Conservation (phyloP, 441 rosid genomes). For the Gossypium davidsonii region DNA sequence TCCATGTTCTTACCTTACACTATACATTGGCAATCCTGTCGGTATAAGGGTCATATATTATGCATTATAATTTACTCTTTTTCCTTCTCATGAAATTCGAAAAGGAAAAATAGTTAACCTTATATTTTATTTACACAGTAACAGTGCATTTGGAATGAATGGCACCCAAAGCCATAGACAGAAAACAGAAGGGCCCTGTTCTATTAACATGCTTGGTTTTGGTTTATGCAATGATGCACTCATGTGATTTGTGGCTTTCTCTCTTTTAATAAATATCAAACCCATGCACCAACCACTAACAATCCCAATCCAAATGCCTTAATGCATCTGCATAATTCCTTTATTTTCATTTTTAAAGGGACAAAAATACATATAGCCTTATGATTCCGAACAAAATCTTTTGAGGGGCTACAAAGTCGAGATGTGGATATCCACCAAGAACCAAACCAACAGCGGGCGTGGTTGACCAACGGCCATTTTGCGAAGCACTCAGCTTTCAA, state of each 20-base stretch:
- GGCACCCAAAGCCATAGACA: not conserved
- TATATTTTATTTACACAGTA: too few species aligned
- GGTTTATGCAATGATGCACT: not conserved
- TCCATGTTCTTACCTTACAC: not conserved
- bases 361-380: too few species aligned
- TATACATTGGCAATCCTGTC: not conserved
- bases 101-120: too few species aligned
- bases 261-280: too few species aligned
- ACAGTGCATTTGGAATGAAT: too few species aligned
- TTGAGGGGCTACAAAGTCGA: not conserved
- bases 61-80: not conserved
- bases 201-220: not conserved
- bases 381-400: not conserved
- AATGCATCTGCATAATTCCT: not conserved
- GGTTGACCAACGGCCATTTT: constrained; percentile 22
- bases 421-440: not conserved
- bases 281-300: constrained; percentile 2
- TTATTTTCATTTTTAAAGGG: not conserved
- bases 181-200: not conserved
- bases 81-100: too few species aligned
- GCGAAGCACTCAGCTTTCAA: constrained; percentile 10
- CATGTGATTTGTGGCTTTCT: not conserved
- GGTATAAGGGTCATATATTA: not conserved
- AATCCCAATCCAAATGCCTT: not conserved
- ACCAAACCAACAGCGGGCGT: constrained; percentile 2